Evolutionary conservation across 805 yeast species (phyloP).

Genomic region (Cyberlindnera sargentensis): DNA sequence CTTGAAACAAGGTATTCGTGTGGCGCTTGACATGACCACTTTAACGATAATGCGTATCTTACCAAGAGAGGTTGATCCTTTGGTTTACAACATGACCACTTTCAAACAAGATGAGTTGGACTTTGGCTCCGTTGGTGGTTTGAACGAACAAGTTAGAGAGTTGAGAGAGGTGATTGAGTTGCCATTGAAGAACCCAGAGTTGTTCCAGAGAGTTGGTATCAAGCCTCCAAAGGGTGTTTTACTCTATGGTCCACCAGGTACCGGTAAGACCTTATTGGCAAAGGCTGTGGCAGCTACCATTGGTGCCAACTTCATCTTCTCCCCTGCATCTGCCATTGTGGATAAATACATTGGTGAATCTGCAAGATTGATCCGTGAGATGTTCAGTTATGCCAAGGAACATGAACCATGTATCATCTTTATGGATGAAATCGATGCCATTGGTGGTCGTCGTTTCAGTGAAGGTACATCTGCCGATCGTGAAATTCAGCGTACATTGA

Average conservation of each 20-base stretch:
- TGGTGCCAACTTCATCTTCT: conserved; percentile 94
- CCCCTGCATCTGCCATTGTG: conserved; percentile 98
- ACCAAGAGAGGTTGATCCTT: conserved; percentile 97
- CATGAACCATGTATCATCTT: conserved; percentile 97
- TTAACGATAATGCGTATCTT: conserved; percentile 94
- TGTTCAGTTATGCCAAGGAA: conserved; percentile 96
- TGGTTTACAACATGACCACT: conserved; percentile 96
- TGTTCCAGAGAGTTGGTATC: conserved; percentile 92
- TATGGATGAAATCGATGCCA: conserved; percentile 98
- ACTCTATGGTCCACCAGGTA: conserved; percentile 97
- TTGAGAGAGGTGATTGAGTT: conserved; percentile 95
- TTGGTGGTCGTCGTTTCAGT: conserved; percentile 95
- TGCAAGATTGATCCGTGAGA: conserved; percentile 92
- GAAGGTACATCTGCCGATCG: conserved; percentile 99
- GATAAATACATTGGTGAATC: conserved; percentile 98
- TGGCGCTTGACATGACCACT: conserved; percentile 95
- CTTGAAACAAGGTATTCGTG: conserved; percentile 90
- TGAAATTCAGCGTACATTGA: conserved; percentile 94
- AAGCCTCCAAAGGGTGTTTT: conserved; percentile 98
- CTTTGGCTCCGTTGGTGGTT: conserved; percentile 93
- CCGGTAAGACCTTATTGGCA: conserved; percentile 93
- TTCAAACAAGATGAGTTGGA: conserved; percentile 97
- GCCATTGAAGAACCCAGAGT: conserved; percentile 94
- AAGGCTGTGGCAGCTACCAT: conserved; percentile 98
- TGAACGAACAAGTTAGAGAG: conserved; percentile 92